Base-by-base conservation (phyloP, 768 basidiomycete genomes). In the Ramaria sp. region DNA sequence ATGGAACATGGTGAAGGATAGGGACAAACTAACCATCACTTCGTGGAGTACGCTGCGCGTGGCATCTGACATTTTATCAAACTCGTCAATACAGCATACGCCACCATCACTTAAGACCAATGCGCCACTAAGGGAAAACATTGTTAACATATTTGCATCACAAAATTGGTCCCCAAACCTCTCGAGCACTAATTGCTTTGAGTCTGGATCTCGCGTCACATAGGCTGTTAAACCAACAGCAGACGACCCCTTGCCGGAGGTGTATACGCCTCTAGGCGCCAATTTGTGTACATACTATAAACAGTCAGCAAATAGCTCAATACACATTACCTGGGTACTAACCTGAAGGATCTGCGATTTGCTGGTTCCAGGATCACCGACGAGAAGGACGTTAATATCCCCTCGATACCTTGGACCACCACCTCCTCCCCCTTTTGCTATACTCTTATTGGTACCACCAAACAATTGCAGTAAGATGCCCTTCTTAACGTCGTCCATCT, bases 401-500 rank as follows among this genome's bases (percentile, higher is more conserved):
- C 96, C 96, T 61, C 96, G 79, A 66, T 96, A 99, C 65, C 95
- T 76, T 5, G 96, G 95, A 1, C 96, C 96, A 2, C 95, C 95
- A 1, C 85, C 92, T 4, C 95, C 95, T 9, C 95, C 94, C 50
- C 96, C 96, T 53, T 83, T 76, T 1, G 88, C 78, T 59, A 98
- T 88, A 62, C 75, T 92, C 74, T 99, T 99, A 68, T 97, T 98
- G 34, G 96, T 97, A 0, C 96, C 96, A 3, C 96, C 96, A 68
- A 99, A 98, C 24, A 99, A 69, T 67, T 98, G 95, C 30, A 99
- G 71, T 56, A 99, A 66, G 51, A 98, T 96, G 0, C 96, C 96
- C 73, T 98, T 97, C 73, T 99, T 99, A 56, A 98, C 92, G 64
- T 99, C 96, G 24, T 98, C 94, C 88, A 98, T 86, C 66, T 91